phyloP scores from a whole-genome alignment of 2,329 filamentous ascomycete species.

The Hortaea sp. region DNA sequence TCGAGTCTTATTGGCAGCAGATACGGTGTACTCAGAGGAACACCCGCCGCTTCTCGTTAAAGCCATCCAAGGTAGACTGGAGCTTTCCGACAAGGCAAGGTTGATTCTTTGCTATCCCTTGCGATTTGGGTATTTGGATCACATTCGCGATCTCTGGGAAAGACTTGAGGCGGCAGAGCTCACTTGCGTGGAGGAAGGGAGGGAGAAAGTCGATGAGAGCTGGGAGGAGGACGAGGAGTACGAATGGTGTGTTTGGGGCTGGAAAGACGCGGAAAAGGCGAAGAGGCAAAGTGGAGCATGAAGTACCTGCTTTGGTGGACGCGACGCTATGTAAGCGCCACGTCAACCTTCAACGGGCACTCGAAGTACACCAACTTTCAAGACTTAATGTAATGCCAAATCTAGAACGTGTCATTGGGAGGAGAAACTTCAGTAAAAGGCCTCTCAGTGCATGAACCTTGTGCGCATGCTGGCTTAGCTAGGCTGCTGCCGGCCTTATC shows the following conservation, averaged over 20 bases:
- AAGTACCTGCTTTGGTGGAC: no score
- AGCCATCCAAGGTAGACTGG: slow-evolving; percentile 29
- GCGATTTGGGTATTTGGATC: slow-evolving; percentile 33
- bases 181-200: slow-evolving; percentile 26
- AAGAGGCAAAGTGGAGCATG: no score
- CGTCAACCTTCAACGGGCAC: no score
- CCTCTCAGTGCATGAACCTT: no score
- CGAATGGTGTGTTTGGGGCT: slow-evolving; percentile 31
- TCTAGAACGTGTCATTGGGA: no score
- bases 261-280: slow-evolving; percentile 11
- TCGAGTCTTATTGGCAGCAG: slow-evolving; percentile 31
- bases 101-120: slow-evolving; percentile 31
- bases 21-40: slow-evolving; percentile 33
- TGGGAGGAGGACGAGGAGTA: slow-evolving; percentile 29
- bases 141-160: slow-evolving; percentile 33
- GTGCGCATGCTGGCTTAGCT: no score
- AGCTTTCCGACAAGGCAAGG: slow-evolving; percentile 18
- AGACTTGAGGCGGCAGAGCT: slow-evolving; percentile 28
- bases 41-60: slow-evolving; percentile 30
- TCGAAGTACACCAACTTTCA: no score
- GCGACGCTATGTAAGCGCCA: no score
- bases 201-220: slow-evolving; percentile 18
- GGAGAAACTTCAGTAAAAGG: no score
- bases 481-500: no score
- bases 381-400: no score